phyloP scores from a whole-genome alignment of 805 yeast species.

The Saccharomyces cerevisiae region DNA sequence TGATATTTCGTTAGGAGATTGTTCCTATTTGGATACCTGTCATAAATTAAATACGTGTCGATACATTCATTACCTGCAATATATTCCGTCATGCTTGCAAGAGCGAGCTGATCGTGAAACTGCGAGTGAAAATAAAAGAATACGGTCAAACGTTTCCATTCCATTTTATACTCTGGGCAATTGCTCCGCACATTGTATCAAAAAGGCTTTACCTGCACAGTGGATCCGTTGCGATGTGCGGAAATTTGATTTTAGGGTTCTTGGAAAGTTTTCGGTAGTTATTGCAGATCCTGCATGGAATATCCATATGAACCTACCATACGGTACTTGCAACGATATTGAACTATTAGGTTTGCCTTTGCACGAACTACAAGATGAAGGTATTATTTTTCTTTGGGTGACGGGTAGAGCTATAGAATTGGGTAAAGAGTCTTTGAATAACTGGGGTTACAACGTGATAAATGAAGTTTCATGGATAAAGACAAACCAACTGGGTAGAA shows the following conservation, averaged over 20 bases:
- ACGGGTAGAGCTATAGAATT: slow-evolving; percentile 89
- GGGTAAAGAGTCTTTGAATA: slow-evolving; percentile 65
- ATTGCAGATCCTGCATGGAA: slow-evolving; percentile 97
- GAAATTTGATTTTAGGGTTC: slow-evolving; percentile 53
- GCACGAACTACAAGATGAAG: slow-evolving; percentile 69
- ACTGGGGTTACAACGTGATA: slow-evolving; percentile 74
- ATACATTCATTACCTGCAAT: slow-evolving; percentile 64
- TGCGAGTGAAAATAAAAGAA: slow-evolving; percentile 15
- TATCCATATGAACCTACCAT: slow-evolving; percentile 79
- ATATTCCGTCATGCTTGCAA: slow-evolving; percentile 30
- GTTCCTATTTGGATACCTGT: slow-evolving; percentile 90
- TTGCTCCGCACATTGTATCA: slow-evolving; percentile 29
- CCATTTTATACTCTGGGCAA: slow-evolving; percentile 31
- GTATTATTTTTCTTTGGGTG: slow-evolving; percentile 82
- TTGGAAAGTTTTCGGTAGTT: slow-evolving; percentile 78
- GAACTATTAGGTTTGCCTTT: slow-evolving; percentile 64
- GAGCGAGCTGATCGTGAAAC: slow-evolving; percentile 13
- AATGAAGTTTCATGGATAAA: slow-evolving; percentile 90
- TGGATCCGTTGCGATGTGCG: slow-evolving; percentile 85
- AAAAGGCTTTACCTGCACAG: slow-evolving; percentile 49
- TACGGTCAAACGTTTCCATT: slow-evolving; percentile 15
- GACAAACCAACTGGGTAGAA: slow-evolving; percentile 76
- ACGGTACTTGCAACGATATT: slow-evolving; percentile 68
- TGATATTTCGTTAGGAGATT: slow-evolving; percentile 71
- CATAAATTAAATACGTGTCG: slow-evolving; percentile 76